These are phyloP conservation scores for Mycena capillaripes DNA, from an alignment of 768 basidiomycete species.

Conservation along the genomic window DNA sequence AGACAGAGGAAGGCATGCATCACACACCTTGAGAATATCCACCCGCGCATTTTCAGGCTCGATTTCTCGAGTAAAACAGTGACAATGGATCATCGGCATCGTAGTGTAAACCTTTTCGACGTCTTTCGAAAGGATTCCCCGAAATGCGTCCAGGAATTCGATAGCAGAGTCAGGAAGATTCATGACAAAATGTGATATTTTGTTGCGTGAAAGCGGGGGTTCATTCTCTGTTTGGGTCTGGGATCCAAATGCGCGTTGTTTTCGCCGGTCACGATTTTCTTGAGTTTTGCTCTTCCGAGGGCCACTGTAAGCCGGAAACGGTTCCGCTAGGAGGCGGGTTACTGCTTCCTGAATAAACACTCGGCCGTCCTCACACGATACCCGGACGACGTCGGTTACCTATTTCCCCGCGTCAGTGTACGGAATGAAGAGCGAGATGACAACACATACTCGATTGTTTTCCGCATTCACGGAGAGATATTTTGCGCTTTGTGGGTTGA, in stretches of 20 bases:
- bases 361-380: slow-evolving; percentile 88
- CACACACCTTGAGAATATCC: slow-evolving; percentile 86
- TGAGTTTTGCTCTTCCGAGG: slow-evolving; percentile 63
- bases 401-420: slow-evolving; percentile 46
- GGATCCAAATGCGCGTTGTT: slow-evolving; percentile 42
- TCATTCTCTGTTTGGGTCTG: slow-evolving; percentile 15
- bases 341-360: slow-evolving; percentile 82
- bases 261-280: slow-evolving; percentile 56
- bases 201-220: slow-evolving; percentile 56
- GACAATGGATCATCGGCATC: slow-evolving; percentile 95
- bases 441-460: slow-evolving; percentile 78
- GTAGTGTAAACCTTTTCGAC: slow-evolving; percentile 63
- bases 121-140: slow-evolving; percentile 71
- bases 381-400: slow-evolving; percentile 80
- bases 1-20: slow-evolving; percentile 10
- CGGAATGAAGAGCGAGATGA: neutral
- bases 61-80: slow-evolving; percentile 94
- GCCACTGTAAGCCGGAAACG: slow-evolving; percentile 73
- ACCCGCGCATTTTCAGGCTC: slow-evolving; percentile 74
- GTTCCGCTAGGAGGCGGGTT: slow-evolving; percentile 66
- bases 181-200: slow-evolving; percentile 95
- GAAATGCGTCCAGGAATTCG: slow-evolving; percentile 90
- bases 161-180: slow-evolving; percentile 96
- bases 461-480: slow-evolving; percentile 81
- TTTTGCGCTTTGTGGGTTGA: slow-evolving; percentile 90